Conservation (phyloP, 2,329 filamentous ascomycete genomes). For the Chaetomiaceae sp. region DNA sequence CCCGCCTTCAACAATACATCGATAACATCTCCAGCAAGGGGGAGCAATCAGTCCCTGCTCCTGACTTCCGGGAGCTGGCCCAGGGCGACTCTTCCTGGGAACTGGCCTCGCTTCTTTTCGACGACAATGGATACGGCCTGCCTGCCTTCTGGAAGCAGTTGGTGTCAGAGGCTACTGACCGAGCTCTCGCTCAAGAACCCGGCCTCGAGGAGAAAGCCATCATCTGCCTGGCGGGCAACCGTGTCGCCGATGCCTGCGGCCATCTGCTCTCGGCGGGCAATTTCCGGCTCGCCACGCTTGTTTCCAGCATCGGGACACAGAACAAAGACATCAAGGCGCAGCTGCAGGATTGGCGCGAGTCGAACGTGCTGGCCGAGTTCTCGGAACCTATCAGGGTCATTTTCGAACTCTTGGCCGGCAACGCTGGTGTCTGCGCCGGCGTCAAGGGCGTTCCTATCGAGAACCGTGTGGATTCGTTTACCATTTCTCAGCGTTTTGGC, state of each 20-base stretch:
- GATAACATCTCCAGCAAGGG: slow-evolving; percentile 17
- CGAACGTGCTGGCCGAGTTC: slow-evolving; percentile 83
- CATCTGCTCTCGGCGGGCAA: slow-evolving; percentile 70
- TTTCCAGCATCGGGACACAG: slow-evolving; percentile 76
- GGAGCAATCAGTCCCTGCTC: neutral
- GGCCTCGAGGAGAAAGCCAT: slow-evolving; percentile 80
- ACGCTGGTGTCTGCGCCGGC: slow-evolving; percentile 78
- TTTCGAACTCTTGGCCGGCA: slow-evolving; percentile 84
- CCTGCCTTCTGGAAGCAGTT: slow-evolving; percentile 61
- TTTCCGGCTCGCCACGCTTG: slow-evolving; percentile 76
- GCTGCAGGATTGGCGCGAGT: slow-evolving; percentile 75
- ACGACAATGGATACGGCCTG: slow-evolving; percentile 58
- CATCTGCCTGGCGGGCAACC: slow-evolving; percentile 70
- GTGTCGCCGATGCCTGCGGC: slow-evolving; percentile 77
- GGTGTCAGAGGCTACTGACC: slow-evolving; percentile 55
- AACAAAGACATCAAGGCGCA: slow-evolving; percentile 75
- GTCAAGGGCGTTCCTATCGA: slow-evolving; percentile 68
- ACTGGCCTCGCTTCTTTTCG: slow-evolving; percentile 81
- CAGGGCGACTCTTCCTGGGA: slow-evolving; percentile 76
- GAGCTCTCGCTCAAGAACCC: slow-evolving; percentile 52
- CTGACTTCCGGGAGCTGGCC: slow-evolving; percentile 19
- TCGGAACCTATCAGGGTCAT: slow-evolving; percentile 76
- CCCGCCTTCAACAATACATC: slow-evolving; percentile 25
- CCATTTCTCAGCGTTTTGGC: slow-evolving; percentile 76
- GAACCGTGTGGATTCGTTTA: slow-evolving; percentile 74